Evolutionary conservation across 2,329 filamentous ascomycete genomes (phyloP).

Genomic region (Xylariaceae sp.): DNA sequence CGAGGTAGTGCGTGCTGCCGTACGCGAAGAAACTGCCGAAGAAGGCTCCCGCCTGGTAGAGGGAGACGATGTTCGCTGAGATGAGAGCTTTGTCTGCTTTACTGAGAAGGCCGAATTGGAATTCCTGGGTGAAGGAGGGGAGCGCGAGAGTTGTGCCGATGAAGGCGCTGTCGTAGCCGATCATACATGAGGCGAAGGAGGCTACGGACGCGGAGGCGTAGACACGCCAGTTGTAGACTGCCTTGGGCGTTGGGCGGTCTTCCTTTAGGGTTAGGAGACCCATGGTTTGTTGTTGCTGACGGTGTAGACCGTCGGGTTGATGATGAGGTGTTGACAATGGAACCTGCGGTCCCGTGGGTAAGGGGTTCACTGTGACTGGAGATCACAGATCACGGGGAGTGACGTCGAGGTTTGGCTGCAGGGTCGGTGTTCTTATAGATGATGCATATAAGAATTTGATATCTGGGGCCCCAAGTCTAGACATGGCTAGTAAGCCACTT

Average conservation of each 20-base stretch:
- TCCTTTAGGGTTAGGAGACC: slow-evolving; percentile 59
- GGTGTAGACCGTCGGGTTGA: not conserved
- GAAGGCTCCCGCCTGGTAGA: slow-evolving; percentile 84
- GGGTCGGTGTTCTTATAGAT: slow-evolving; percentile 7
- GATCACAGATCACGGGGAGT: no score
- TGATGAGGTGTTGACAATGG: not conserved
- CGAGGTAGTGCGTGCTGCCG: slow-evolving; percentile 69
- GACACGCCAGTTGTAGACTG: slow-evolving; percentile 68
- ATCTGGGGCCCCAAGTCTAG: slow-evolving; percentile 20
- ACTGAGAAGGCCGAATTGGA: slow-evolving; percentile 63
- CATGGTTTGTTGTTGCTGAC: slow-evolving; percentile 47
- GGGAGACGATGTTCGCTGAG: slow-evolving; percentile 78
- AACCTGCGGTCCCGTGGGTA: not conserved
- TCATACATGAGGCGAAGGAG: slow-evolving; percentile 63
- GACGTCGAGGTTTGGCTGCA: not conserved
- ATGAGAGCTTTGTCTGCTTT: slow-evolving; percentile 60
- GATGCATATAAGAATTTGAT: slow-evolving; percentile 1
- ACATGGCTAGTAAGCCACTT: no score
- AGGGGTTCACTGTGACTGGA: not conserved
- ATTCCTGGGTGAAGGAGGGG: slow-evolving; percentile 72
- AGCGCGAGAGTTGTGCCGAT: slow-evolving; percentile 79
- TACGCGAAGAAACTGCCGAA: slow-evolving; percentile 79
- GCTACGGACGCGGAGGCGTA: slow-evolving; percentile 61
- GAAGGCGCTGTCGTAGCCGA: slow-evolving; percentile 74
- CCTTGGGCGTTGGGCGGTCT: slow-evolving; percentile 62